Evolutionary conservation across 805 yeast genomes (phyloP).

Genomic region (Wickerhamiella lipophila): DNA sequence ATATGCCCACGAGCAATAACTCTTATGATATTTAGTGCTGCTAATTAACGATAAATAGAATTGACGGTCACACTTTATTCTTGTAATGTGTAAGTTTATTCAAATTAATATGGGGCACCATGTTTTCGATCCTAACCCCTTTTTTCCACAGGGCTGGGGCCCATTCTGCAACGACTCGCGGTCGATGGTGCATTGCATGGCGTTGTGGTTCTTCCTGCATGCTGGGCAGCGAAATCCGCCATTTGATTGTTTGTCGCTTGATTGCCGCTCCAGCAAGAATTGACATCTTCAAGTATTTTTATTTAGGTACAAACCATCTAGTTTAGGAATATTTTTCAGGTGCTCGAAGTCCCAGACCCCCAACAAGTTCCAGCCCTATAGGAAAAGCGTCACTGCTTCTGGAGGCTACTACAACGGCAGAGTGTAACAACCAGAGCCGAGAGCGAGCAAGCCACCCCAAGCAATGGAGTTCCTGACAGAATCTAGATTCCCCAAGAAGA

Average conservation of each 20-base stretch:
- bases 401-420: not conserved
- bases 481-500: too few relatives aligned
- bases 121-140: not conserved
- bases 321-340: not conserved
- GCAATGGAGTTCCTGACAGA: too few relatives aligned
- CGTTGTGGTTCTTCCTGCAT: constrained; percentile 1
- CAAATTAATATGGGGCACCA: too few relatives aligned
- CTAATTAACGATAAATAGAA: too few relatives aligned
- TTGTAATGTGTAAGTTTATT: too few relatives aligned
- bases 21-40: not conserved
- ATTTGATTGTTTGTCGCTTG: not conserved
- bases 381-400: not conserved
- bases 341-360: not conserved
- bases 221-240: not conserved
- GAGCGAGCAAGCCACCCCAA: not conserved
- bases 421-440: not conserved
- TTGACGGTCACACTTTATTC: too few relatives aligned
- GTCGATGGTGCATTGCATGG: constrained; percentile 4
- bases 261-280: not conserved
- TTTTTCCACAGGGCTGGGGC: not conserved
- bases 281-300: not conserved
- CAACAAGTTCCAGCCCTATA: too few relatives aligned
- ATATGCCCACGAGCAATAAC: not conserved
- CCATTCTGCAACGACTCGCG: not conserved
- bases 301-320: not conserved